Conservation (phyloP, 2,329 filamentous ascomycete genomes). For the Penicillium sp. region DNA sequence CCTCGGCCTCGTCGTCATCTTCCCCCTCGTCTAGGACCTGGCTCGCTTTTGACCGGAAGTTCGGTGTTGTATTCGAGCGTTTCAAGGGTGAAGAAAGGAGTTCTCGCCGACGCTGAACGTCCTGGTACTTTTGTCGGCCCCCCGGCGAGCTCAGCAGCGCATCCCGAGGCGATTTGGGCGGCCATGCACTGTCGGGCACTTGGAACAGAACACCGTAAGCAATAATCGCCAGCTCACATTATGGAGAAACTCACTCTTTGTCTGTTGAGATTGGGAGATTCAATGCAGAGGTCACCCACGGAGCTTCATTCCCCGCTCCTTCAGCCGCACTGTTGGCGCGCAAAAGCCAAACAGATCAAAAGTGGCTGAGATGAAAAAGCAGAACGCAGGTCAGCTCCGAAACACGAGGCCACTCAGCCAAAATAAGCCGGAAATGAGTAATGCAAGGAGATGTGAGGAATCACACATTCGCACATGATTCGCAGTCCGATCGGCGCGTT, state of each 20-base stretch:
- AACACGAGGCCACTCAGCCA: neutral
- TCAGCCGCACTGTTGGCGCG: constrained; percentile 13
- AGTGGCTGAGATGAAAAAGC: neutral
- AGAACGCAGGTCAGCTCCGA: neutral
- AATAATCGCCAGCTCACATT: neutral
- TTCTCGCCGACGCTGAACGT: constrained; percentile 64
- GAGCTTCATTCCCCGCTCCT: constrained; percentile 18
- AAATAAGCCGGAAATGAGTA: neutral
- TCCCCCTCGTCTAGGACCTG: constrained; percentile 32
- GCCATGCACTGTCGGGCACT: constrained; percentile 55
- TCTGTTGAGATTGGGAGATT: constrained; percentile 6
- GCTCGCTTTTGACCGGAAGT: constrained; percentile 33
- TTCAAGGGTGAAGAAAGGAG: constrained; percentile 67
- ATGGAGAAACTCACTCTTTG: constrained; percentile 11
- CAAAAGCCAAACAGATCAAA: neutral
- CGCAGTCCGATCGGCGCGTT: constrained; percentile 18
- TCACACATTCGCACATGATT: constrained; percentile 23
- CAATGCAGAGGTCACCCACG: constrained; percentile 7
- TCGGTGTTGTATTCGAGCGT: constrained; percentile 45
- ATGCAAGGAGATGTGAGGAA: constrained; percentile 20
- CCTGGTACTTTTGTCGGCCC: constrained; percentile 72
- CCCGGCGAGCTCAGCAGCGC: constrained; percentile 69
- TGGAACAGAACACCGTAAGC: constrained; percentile 8
- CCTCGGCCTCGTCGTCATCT: constrained; percentile 60
- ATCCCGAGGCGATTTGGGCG: constrained; percentile 61